phyloP scores from a whole-genome alignment of 1,284 basidiomycete species.

The Puccinia hordei region DNA sequence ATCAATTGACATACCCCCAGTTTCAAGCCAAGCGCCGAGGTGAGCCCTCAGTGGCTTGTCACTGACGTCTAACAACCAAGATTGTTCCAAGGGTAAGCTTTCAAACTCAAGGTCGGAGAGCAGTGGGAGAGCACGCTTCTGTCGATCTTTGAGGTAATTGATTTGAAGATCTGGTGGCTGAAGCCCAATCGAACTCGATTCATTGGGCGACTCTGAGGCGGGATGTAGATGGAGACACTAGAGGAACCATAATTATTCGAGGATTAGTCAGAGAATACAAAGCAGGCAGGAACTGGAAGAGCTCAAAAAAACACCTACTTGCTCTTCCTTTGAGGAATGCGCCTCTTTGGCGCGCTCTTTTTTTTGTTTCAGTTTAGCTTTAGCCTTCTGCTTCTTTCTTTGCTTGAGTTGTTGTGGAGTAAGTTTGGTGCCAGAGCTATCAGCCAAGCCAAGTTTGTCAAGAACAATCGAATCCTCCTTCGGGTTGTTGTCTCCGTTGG shows the following conservation, averaged over 20 bases:
- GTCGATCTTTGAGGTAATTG: conserved; percentile 34
- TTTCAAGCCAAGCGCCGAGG: conserved; percentile 41
- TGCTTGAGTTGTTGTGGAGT: not conserved
- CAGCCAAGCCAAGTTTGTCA: not conserved
- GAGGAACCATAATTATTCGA: not conserved
- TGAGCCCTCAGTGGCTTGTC: conserved; percentile 38
- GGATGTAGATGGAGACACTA: conserved; percentile 22
- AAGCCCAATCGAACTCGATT: conserved; percentile 39
- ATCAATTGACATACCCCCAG: conserved; percentile 6
- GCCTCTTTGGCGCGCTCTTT: not conserved
- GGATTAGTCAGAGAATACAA: not conserved
- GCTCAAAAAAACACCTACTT: not conserved
- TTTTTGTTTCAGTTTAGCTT: not conserved
- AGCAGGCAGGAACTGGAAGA: not conserved
- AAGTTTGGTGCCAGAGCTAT: not conserved
- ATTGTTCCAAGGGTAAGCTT: conserved; percentile 19
- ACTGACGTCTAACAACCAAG: conserved; percentile 39
- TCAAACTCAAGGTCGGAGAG: conserved; percentile 42
- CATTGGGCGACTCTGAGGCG: conserved; percentile 1
- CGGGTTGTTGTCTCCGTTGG: not conserved
- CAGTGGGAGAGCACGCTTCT: conserved; percentile 26
- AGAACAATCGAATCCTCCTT: not conserved
- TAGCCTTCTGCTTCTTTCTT: not conserved
- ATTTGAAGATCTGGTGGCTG: conserved; percentile 42
- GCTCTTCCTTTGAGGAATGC: not conserved